Percentiles rank a stretch among this genome's conserved stretches.
Evolutionary conservation across 768 basidiomycete genomes (phyloP).

Genomic region (Boletus subcaerulescens): DNA sequence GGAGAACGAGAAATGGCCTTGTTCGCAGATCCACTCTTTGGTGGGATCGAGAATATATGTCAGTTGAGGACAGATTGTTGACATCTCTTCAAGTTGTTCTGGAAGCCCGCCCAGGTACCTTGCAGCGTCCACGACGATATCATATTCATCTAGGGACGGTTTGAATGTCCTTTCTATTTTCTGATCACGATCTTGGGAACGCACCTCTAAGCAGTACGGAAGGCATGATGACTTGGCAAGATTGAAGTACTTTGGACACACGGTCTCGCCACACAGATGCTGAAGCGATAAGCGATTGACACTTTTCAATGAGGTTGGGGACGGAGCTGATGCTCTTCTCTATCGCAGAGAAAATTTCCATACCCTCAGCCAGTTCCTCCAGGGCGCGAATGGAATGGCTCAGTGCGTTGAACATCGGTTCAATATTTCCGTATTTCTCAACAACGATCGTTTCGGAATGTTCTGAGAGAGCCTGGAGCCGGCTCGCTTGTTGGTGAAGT

Average conservation of each 20-base stretch:
- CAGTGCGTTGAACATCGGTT: slow-evolving; percentile 20
- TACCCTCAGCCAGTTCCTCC: slow-evolving; percentile 36
- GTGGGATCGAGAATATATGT: slow-evolving; percentile 28
- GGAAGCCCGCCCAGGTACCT: slow-evolving; percentile 22
- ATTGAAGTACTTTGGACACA: slow-evolving; percentile 19
- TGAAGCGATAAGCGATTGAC: slow-evolving; percentile 22
- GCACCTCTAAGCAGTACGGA: slow-evolving; percentile 39
- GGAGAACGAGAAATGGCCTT: slow-evolving; percentile 24
- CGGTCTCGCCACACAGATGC: slow-evolving; percentile 29
- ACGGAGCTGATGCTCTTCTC: slow-evolving; percentile 20
- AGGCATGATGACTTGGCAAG: slow-evolving; percentile 21
- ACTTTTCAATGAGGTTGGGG: slow-evolving; percentile 27
- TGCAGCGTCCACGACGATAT: slow-evolving; percentile 29
- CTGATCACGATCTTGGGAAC: neutral
- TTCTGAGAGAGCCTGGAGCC: slow-evolving; percentile 23
- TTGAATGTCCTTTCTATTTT: neutral
- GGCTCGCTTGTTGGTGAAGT: slow-evolving; percentile 13
- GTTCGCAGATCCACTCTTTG: slow-evolving; percentile 30
- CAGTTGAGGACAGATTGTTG: slow-evolving; percentile 26
- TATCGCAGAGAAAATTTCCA: slow-evolving; percentile 33
- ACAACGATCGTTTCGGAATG: slow-evolving; percentile 19
- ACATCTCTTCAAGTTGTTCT: slow-evolving; percentile 26
- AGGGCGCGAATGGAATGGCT: slow-evolving; percentile 28
- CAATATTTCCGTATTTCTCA: slow-evolving; percentile 11
- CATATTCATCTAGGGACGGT: slow-evolving; percentile 35